Conservation (phyloP, 768 basidiomycete species). For the Tulasnella sp. region DNA sequence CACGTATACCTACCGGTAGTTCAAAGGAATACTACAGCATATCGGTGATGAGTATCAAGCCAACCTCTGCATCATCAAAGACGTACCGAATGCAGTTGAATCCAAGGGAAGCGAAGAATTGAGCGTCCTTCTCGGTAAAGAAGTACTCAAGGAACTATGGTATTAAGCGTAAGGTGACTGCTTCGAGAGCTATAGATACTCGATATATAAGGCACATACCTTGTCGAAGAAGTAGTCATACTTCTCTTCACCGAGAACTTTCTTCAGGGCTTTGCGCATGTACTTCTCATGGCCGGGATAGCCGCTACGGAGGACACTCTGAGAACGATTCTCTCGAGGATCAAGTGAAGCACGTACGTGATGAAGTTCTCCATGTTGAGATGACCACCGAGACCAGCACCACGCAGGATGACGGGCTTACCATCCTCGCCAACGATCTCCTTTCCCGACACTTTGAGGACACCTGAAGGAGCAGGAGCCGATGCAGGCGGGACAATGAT, state of each 20-base stretch:
- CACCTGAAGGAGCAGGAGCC: slow-evolving; percentile 10
- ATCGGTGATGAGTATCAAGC: not conserved
- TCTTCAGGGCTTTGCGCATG: slow-evolving; percentile 57
- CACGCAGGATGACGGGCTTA: slow-evolving; percentile 48
- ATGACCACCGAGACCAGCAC: slow-evolving; percentile 67
- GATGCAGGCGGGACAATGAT: slow-evolving; percentile 11
- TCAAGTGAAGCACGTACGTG: not conserved
- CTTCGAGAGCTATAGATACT: not conserved
- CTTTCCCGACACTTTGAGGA: slow-evolving; percentile 35
- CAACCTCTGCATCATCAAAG: not conserved
- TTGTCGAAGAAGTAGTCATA: slow-evolving; percentile 78
- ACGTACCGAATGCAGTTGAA: slow-evolving; percentile 59
- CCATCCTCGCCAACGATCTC: slow-evolving; percentile 48
- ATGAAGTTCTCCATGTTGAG: slow-evolving; percentile 56
- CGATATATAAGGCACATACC: slow-evolving; percentile 26
- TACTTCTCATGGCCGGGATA: slow-evolving; percentile 76
- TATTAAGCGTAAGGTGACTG: not conserved
- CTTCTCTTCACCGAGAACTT: slow-evolving; percentile 47
- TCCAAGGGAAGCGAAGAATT: slow-evolving; percentile 66
- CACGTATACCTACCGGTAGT: slow-evolving; percentile 65
- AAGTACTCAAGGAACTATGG: slow-evolving; percentile 69
- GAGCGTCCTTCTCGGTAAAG: slow-evolving; percentile 63
- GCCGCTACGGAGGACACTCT: slow-evolving; percentile 26
- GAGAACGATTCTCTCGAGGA: not conserved
- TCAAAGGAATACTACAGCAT: slow-evolving; percentile 41